Evolutionary conservation across 495 filamentous ascomycete species (phyloP).

Genomic region (Hypoxylon rickii): DNA sequence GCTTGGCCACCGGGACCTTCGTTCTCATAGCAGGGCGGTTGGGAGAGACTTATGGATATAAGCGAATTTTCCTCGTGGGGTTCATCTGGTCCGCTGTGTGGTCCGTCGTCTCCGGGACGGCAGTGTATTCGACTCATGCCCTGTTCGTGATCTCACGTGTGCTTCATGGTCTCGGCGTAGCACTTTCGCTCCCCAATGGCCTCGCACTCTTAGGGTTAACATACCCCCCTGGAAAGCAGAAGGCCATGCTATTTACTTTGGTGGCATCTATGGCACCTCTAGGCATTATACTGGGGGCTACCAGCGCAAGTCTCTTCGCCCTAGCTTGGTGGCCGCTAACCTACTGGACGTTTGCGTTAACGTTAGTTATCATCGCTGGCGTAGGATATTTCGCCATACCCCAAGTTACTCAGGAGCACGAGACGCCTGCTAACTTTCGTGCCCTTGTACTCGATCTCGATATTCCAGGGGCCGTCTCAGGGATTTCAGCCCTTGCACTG

Average conservation of each 20-base stretch:
- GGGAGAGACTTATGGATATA: conserved; percentile 68
- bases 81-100: conserved; percentile 67
- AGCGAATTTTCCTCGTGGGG: conserved; percentile 62
- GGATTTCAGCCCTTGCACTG: conserved; percentile 57
- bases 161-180: conserved; percentile 58
- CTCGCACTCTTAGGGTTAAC: conserved; percentile 52
- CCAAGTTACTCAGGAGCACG: conserved; percentile 26
- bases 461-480: conserved; percentile 50
- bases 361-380: conserved; percentile 51
- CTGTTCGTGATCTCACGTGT: conserved; percentile 55
- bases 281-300: conserved; percentile 49
- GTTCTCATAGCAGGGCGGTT: conserved; percentile 62
- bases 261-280: conserved; percentile 58
- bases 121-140: conserved; percentile 35
- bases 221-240: conserved; percentile 48
- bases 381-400: conserved; percentile 39
- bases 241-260: conserved; percentile 56
- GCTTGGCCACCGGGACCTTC: conserved; percentile 65
- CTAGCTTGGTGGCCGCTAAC: conserved; percentile 66
- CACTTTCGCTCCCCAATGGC: conserved; percentile 55
- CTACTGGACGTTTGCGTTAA: conserved; percentile 59
- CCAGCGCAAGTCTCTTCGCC: conserved; percentile 55
- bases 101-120: conserved; percentile 62
- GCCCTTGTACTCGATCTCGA: conserved; percentile 47
- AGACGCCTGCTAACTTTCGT: conserved; percentile 35